phyloP scores from a whole-genome alignment of 176 grass and related monocot species.

The Lolium rigidum region DNA sequence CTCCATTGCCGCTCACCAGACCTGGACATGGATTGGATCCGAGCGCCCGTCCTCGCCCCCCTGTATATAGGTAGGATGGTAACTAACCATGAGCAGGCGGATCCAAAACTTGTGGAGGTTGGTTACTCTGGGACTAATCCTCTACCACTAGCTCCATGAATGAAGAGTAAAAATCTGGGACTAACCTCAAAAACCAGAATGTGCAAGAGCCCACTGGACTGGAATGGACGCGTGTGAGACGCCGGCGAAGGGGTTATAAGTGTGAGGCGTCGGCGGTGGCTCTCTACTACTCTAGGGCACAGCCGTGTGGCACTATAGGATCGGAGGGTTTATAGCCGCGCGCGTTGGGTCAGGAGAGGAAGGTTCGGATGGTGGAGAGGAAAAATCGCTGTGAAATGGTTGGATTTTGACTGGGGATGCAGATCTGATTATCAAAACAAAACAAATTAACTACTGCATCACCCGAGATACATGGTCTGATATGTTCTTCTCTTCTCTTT shows the following conservation, averaged over 20 bases:
- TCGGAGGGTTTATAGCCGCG: slow-evolving; percentile 31
- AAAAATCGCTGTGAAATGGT: slow-evolving; percentile 21
- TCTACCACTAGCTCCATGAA: not conserved
- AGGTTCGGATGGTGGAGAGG: slow-evolving; percentile 10
- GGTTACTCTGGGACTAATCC: not conserved
- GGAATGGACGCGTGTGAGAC: not conserved
- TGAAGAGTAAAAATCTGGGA: not conserved
- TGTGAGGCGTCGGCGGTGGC: slow-evolving; percentile 1
- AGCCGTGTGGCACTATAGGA: slow-evolving; percentile 14
- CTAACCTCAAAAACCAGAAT: not conserved
- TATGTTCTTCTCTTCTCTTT: not conserved
- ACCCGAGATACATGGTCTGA: not conserved
- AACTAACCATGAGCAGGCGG: not conserved
- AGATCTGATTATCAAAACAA: not conserved
- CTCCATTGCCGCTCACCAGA: slow-evolving; percentile 52
- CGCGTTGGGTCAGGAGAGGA: slow-evolving; percentile 22
- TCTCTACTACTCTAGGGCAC: not conserved
- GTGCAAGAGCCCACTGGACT: not conserved
- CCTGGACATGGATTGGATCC: slow-evolving; percentile 35
- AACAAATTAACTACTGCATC: not conserved
- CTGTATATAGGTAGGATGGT: not conserved
- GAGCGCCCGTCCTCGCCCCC: not conserved
- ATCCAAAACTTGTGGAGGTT: not conserved
- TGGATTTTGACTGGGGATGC: slow-evolving; percentile 20
- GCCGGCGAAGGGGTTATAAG: not conserved